Percentiles rank a stretch among this genome's conserved stretches.
phyloP scores from a whole-genome alignment of 176 grass and related monocot species.

The Miscanthus lutarioriparius region DNA sequence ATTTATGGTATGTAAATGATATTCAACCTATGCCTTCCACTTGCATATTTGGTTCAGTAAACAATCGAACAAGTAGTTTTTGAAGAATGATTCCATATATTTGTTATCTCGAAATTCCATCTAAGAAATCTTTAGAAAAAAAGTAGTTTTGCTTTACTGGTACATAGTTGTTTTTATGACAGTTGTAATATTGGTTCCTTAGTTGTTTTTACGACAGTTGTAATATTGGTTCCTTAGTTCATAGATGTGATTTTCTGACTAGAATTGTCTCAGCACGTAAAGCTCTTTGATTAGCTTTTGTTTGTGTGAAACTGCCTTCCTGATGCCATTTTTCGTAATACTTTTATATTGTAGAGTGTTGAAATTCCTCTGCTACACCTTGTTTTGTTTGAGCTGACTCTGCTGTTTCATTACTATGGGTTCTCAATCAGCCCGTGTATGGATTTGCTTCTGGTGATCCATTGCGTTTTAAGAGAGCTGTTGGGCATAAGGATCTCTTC shows the following conservation, averaged over 20 bases:
- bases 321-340: neutral
- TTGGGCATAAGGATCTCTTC: conserved; percentile 95
- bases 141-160: neutral
- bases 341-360: neutral
- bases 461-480: conserved; percentile 79
- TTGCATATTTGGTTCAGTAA: neutral
- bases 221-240: neutral
- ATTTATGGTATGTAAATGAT: neutral
- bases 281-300: neutral
- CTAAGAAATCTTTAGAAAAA: neutral
- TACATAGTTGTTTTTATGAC: neutral
- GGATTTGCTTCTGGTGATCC: conserved; percentile 93
- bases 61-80: neutral
- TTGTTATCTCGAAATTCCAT: neutral
- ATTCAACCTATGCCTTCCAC: neutral
- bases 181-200: neutral
- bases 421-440: conserved; percentile 77
- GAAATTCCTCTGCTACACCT: neutral
- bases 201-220: conserved; percentile 1
- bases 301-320: conserved; percentile 2
- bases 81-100: neutral
- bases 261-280: neutral
- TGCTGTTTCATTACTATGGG: conserved; percentile 19
- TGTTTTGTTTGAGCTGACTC: neutral
- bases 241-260: neutral